Percentiles rank a stretch among this genome's conserved stretches.
Evolutionary conservation across 1,139 yeast species (phyloP).

Genomic region (Meyerozyma carpophila): DNA sequence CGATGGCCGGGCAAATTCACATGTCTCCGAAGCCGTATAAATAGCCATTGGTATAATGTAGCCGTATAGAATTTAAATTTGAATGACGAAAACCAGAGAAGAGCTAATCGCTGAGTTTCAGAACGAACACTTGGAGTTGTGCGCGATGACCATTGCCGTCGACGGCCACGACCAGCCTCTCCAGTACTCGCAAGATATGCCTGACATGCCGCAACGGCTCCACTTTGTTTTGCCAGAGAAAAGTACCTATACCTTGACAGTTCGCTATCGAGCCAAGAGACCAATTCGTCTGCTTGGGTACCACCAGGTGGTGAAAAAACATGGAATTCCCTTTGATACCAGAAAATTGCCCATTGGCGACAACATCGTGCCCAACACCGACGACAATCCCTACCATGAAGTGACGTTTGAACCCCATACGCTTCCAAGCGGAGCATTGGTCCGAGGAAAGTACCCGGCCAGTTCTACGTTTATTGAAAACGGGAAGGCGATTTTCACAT

Average conservation of each 20-base stretch:
- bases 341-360: constrained; percentile 19
- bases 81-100: constrained; percentile 8
- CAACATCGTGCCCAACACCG: constrained; percentile 14
- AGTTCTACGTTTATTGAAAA: constrained; percentile 22
- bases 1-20: background rate
- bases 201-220: constrained; percentile 22
- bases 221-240: constrained; percentile 29
- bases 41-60: background rate
- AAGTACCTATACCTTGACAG: constrained; percentile 23
- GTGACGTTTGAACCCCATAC: constrained; percentile 25
- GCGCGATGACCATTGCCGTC: constrained; percentile 22
- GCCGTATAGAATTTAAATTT: no score
- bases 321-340: constrained; percentile 24
- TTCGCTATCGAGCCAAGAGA: constrained; percentile 23
- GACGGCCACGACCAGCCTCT: constrained; percentile 23
- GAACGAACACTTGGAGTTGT: constrained; percentile 21
- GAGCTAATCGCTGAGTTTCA: constrained; percentile 15
- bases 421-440: constrained; percentile 30
- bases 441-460: constrained; percentile 31
- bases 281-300: constrained; percentile 22
- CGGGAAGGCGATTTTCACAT: constrained; percentile 19
- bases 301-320: constrained; percentile 29
- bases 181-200: constrained; percentile 21
- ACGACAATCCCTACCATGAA: constrained; percentile 10
- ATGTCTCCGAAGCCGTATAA: background rate